These are phyloP conservation scores for Pythium insidiosum DNA, from an alignment of 352 stramenopile genomes.

Conservation along the genomic window DNA sequence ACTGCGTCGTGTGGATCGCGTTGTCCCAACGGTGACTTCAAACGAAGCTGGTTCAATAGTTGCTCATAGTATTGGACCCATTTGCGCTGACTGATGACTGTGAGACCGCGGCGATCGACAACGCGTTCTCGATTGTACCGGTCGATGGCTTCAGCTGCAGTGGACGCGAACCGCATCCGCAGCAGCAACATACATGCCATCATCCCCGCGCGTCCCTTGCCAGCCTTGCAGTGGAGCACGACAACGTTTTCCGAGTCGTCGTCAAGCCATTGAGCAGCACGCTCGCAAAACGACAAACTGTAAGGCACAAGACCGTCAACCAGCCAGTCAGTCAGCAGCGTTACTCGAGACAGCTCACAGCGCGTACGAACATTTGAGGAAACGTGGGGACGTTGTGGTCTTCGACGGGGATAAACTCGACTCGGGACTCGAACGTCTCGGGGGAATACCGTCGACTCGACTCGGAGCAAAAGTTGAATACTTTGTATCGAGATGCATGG, in stretches of 20 bases:
- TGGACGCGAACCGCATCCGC: constrained; percentile 42
- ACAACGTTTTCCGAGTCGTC: constrained; percentile 31
- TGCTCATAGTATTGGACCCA: constrained; percentile 65
- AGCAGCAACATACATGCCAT: constrained; percentile 74
- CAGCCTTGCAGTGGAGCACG: constrained; percentile 72
- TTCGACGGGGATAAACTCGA: constrained; percentile 54
- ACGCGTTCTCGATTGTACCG: constrained; percentile 63
- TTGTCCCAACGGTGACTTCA: too few species aligned
- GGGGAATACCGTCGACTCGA: constrained; percentile 35
- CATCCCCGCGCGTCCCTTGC: constrained; percentile 69
- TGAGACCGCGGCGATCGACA: constrained; percentile 42
- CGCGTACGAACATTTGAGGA: constrained; percentile 38
- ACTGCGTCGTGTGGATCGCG: too few species aligned
- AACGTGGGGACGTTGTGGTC: constrained; percentile 69
- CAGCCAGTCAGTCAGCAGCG: too few species aligned
- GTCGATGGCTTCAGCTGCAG: constrained; percentile 42
- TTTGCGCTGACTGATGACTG: constrained; percentile 59
- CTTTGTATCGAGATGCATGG: constrained; percentile 49
- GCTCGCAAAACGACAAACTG: constrained; percentile 67
- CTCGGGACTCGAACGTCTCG: constrained; percentile 33
- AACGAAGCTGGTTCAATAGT: neutral
- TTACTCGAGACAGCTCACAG: too few species aligned
- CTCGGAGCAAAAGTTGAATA: constrained; percentile 76
- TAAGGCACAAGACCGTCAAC: too few species aligned
- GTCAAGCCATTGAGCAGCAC: constrained; percentile 51